Percentiles rank a stretch among this genome's conserved stretches.
Evolutionary conservation across 208 protist species (phyloP).

Genomic region (Acanthamoeba culbertsoni): DNA sequence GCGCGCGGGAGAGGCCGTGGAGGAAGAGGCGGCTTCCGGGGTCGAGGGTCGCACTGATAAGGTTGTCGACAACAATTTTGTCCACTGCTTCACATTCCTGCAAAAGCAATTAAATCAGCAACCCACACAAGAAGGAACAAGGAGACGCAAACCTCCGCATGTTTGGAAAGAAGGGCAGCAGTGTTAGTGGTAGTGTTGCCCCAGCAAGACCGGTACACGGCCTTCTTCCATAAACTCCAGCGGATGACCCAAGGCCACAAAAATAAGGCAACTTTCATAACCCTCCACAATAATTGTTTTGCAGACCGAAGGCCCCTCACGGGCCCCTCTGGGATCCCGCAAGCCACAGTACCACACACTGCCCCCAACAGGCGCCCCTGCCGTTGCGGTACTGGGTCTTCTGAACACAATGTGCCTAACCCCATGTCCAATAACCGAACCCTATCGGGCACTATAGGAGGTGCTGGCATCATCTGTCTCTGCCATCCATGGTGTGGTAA

Average conservation of each 20-base stretch:
- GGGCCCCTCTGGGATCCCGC: no score
- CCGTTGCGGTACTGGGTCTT: no score
- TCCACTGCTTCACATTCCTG: background rate
- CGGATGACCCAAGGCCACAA: no score
- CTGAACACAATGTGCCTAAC: no score
- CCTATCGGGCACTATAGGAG: background rate
- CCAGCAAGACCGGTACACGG: background rate
- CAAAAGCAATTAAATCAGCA: background rate
- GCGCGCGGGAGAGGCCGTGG: background rate
- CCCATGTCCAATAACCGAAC: no score
- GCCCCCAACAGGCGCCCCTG: no score
- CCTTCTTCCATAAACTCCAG: background rate
- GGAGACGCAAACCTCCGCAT: background rate
- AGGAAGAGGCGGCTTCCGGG: background rate
- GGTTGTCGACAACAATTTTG: no score
- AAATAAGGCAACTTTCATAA: no score
- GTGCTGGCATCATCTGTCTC: background rate
- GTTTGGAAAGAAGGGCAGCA: slow-evolving; percentile 12
- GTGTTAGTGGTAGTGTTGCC: background rate
- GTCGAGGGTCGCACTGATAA: no score
- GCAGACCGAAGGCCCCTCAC: no score
- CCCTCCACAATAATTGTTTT: no score
- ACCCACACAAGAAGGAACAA: background rate
- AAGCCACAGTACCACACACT: no score
- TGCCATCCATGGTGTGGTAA: background rate